These are phyloP conservation scores for Chamaecrista fasciculata DNA, from an alignment of 306 rosid species.

Conservation along the genomic window DNA sequence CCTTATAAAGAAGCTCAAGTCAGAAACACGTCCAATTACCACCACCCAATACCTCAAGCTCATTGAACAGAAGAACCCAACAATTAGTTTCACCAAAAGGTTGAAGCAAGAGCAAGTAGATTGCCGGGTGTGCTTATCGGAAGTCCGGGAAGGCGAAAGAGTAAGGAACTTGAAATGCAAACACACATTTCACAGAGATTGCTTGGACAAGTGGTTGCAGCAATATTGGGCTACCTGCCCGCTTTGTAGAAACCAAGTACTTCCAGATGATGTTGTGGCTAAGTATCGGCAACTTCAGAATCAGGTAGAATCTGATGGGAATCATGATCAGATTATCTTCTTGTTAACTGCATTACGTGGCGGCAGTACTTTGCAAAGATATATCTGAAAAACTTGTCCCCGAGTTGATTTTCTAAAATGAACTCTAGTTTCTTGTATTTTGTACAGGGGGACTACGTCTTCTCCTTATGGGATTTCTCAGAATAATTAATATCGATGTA, in stretches of 20 bases:
- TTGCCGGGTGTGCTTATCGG: constrained; percentile 75
- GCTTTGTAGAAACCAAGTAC: constrained; percentile 63
- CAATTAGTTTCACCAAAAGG: constrained; percentile 39
- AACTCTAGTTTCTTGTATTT: background rate
- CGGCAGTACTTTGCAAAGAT: constrained; percentile 39
- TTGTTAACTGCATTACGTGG: constrained; percentile 60
- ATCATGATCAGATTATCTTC: constrained; percentile 52
- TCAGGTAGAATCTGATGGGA: constrained; percentile 50
- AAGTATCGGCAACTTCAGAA: constrained; percentile 59
- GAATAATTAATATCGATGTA: constrained; percentile 9
- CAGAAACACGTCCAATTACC: constrained; percentile 43
- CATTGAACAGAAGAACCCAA: constrained; percentile 67
- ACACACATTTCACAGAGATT: constrained; percentile 75
- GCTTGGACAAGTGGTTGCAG: constrained; percentile 84
- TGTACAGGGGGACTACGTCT: background rate
- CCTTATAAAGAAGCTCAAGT: constrained; percentile 38
- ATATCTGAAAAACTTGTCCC: constrained; percentile 23
- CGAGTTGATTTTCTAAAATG: background rate
- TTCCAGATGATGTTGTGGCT: constrained; percentile 68
- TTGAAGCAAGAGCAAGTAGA: constrained; percentile 28
- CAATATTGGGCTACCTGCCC: constrained; percentile 77
- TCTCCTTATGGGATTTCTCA: background rate
- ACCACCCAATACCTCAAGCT: constrained; percentile 57
- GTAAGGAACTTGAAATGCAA: constrained; percentile 63
- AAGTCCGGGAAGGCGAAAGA: constrained; percentile 71